Evolutionary conservation across 192 early-diverging fungal genomes (phyloP), one percentile per base, ranked within the genome.

Genomic region (Backusella westeae): DNA sequence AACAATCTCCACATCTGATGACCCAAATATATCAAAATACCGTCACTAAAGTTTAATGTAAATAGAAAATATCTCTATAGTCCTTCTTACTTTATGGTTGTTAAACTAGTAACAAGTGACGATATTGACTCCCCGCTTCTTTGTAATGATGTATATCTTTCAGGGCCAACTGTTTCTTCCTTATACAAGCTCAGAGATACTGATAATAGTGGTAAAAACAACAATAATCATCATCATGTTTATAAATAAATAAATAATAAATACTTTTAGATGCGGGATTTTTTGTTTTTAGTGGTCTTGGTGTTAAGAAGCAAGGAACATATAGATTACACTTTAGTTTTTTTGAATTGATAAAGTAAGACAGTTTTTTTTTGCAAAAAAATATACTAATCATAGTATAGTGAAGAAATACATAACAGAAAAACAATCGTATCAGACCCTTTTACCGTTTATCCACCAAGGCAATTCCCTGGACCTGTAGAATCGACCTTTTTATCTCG

Each of bases 201-300:
- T 69, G 92, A 95, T 78, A 90, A 91, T 75, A 85, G 74, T 15
- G 80, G 80, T 81, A 81, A 23, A n/a, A 49, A n/a, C 59, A 38
- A 19, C 10, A 63, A 39, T 39, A 12, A 26, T 29, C 29, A 29
- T 59, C 23, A 59, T 63, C 3, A 12, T 63, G 56, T 63, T 26
- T 26, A 29, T 29, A 63, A 29, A 63, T 63, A 23, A 10, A 59
- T 29, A 53, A 7, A 21, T 49, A 15, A 10, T 44, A 44, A 29
- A 29, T 52, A 32, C 10, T 19, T 19, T 23, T 77, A 74, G 93
- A 94, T 70, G 94, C 95, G 42, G 95, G 91, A 1, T 97, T 96
- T 76, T 97, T 97, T 87, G 94, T 97, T 15, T 97, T 97, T 84
- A 93, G 94, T 23, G 96, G 96, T 79, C 87, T 97, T 41, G 94